phyloP scores from a whole-genome alignment of 2,329 filamentous ascomycete species.

The Lasiodiplodia gonubiensis region DNA sequence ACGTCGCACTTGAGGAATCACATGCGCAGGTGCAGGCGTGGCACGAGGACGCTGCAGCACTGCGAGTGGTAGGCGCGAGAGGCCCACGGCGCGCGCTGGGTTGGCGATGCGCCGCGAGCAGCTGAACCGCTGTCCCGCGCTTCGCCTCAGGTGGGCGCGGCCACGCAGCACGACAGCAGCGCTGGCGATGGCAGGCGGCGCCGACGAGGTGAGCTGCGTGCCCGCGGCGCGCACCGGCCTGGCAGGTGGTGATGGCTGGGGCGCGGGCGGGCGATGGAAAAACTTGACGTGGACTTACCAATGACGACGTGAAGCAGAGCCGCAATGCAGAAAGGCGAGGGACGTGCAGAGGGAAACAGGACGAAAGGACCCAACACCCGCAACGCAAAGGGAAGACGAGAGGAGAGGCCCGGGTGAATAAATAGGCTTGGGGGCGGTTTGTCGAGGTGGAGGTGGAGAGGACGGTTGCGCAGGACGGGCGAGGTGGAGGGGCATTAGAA shows the following conservation, averaged over 20 bases:
- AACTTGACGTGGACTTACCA: conserved; percentile 31
- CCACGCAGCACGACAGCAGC: not conserved
- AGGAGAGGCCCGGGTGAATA: conserved; percentile 29
- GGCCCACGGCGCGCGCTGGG: conserved; percentile 12
- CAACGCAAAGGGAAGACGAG: conserved; percentile 42
- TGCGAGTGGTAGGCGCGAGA: conserved; percentile 4
- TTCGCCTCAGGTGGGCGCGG: not conserved
- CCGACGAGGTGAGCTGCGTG: not conserved
- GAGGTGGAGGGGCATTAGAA: conserved; percentile 35
- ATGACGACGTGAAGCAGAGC: conserved; percentile 33
- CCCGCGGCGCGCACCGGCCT: conserved; percentile 1
- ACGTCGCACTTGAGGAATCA: conserved; percentile 39
- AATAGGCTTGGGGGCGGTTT: conserved; percentile 31
- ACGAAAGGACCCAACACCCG: conserved; percentile 36
- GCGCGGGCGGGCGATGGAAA: conserved; percentile 23
- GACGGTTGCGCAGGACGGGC: conserved; percentile 28
- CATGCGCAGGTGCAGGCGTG: conserved; percentile 38
- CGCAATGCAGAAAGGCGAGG: conserved; percentile 35
- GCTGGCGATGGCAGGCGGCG: not conserved
- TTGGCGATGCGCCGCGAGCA: conserved; percentile 20
- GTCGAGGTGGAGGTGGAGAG: conserved; percentile 29
- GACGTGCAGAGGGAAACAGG: conserved; percentile 34
- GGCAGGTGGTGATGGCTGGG: conserved; percentile 15
- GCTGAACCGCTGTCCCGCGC: conserved; percentile 7
- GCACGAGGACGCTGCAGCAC: conserved; percentile 35